These are phyloP conservation scores for Acer yangbiense DNA, from an alignment of 345 rosid species.

Conservation along the genomic window DNA sequence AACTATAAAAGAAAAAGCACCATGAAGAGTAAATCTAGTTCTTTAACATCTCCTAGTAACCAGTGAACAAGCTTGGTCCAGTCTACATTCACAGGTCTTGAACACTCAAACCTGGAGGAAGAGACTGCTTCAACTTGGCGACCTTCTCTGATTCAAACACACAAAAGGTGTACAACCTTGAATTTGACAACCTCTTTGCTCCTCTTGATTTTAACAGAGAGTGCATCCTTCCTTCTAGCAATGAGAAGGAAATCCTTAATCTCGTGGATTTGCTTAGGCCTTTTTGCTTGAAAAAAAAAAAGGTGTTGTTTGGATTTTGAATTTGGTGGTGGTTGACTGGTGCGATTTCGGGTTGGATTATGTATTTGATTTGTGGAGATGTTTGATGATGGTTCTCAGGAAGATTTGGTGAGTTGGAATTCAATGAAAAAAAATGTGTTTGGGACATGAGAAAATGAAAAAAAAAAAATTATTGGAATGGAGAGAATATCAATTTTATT, in stretches of 20 bases:
- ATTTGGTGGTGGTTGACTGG: too few species aligned
- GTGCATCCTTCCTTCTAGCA: conserved; percentile 93
- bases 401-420: too few species aligned
- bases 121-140: conserved; percentile 91
- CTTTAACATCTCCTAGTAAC: background rate
- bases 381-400: too few species aligned
- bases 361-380: too few species aligned
- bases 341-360: too few species aligned
- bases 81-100: conserved; percentile 54
- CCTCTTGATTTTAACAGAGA: conserved; percentile 88
- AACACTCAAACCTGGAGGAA: conserved; percentile 94
- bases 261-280: conserved; percentile 96
- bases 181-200: conserved; percentile 81
- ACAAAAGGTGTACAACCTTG: conserved; percentile 93
- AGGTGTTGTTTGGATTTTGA: too few species aligned
- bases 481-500: too few species aligned
- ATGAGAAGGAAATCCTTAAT: conserved; percentile 95
- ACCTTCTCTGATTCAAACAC: conserved; percentile 90
- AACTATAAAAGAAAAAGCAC: background rate
- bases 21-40: background rate
- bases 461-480: too few species aligned
- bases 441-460: too few species aligned
- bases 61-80: background rate
- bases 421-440: too few species aligned
- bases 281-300: too few species aligned